Evolutionary conservation across 805 yeast genomes (phyloP), one percentile per base, ranked within the genome.

Genomic region (Ogataea paradorogensis): DNA sequence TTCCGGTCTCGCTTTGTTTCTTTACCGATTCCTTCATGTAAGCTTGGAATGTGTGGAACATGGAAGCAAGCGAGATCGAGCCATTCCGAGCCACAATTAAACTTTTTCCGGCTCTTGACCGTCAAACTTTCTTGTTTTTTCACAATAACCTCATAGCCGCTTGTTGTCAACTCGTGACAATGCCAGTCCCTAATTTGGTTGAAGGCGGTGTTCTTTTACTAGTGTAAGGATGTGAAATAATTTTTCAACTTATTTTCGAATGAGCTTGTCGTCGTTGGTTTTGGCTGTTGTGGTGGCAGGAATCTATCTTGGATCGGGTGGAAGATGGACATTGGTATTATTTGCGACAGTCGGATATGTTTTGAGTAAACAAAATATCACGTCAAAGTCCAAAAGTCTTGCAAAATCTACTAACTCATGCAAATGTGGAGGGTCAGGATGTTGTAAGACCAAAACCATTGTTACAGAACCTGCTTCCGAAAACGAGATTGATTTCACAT

Each of bases 291-390:
- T 31, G 13, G 45, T 40, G 13, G 43, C 47, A 5, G 18, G 28
- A 4, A 4, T 49, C 2, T 69, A 71, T 47, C 52, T 64, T 27
- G 30, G 61, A 10, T 58, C 70, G 1, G 76, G 76, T 5, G 76
- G 76, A 13, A 61, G 76, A 45, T 52, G 68, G 58, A 50, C 72
- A 2, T 42, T 71, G 9, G 63, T 58, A 7, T 15, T 59, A 2
- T 60, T 63, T 5, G 56, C 50, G 3, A 27, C 38, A 11, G 52
- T 53, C 3, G 35, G 45, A 27, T 16, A n/a, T 15, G 29, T 2
- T 13, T 27, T 16, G 35, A 25, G 11, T 6, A 14, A 7, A 11
- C 36, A 15, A 11, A 9, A 16, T 24, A 9, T 5, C 21, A 7
- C n/a, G 4, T 6, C 4, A 23, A 23, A 23, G 25, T 11, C 25